Percentiles rank a stretch among this genome's conserved stretches.
Evolutionary conservation across 23 red algal species (phyloP).

Genomic region (Gracilaria domingensis): DNA sequence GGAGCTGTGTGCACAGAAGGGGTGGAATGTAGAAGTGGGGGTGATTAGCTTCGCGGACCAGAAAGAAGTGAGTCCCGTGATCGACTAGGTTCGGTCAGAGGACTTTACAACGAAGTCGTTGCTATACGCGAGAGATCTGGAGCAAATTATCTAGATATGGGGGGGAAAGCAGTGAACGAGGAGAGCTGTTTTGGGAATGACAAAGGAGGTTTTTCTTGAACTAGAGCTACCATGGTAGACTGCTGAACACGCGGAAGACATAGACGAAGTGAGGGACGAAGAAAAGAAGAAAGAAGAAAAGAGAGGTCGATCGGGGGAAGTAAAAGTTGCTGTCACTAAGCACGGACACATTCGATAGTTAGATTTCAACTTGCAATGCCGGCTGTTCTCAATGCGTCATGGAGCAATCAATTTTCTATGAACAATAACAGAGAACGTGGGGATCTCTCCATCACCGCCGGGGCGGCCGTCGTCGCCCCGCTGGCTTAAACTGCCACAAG

Average conservation of each 20-base stretch:
- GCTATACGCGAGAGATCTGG: slow-evolving; percentile 83
- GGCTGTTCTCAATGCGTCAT: slow-evolving; percentile 82
- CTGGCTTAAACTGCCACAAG: not conserved
- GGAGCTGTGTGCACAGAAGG: slow-evolving; percentile 45
- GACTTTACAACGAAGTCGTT: slow-evolving; percentile 82
- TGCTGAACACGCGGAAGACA: not conserved
- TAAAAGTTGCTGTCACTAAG: slow-evolving; percentile 63
- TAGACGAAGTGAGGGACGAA: not conserved
- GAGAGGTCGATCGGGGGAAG: slow-evolving; percentile 63
- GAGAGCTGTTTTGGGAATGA: not conserved
- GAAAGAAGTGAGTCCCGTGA: slow-evolving; percentile 21
- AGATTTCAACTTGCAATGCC: slow-evolving; percentile 83
- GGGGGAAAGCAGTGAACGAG: not conserved
- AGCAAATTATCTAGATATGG: slow-evolving; percentile 81
- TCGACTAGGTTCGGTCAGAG: slow-evolving; percentile 61
- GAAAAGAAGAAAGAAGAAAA: not conserved
- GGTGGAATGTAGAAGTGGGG: slow-evolving; percentile 63
- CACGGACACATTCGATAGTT: slow-evolving; percentile 52
- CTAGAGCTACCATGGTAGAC: too few relatives aligned
- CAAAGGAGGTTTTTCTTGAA: too few relatives aligned
- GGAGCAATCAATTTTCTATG: slow-evolving; percentile 76
- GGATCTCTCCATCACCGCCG: not conserved
- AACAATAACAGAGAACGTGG: slow-evolving; percentile 71
- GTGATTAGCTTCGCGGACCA: slow-evolving; percentile 62
- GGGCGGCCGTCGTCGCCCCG: not conserved